Percentiles rank a stretch among this genome's conserved stretches.
Evolutionary conservation across 208 protist genomes (phyloP).

Genomic region (Trypanosoma theileri): DNA sequence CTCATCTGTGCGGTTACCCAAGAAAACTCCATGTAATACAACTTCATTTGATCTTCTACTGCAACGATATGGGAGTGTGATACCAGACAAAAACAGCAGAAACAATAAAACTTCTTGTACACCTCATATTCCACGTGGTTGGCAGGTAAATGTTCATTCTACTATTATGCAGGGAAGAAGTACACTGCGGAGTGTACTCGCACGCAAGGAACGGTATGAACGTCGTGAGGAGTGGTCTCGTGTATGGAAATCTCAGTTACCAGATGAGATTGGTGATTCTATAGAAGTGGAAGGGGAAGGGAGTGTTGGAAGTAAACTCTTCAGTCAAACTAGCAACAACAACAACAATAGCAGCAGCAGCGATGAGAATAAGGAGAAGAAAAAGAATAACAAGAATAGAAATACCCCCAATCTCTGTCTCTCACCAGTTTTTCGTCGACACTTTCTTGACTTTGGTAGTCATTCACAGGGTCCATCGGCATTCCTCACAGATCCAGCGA

Average conservation of each 20-base stretch:
- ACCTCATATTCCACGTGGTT: neutral
- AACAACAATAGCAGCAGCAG: neutral
- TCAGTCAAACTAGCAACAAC: too few relatives aligned
- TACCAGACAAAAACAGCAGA: neutral
- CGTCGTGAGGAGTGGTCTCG: slow-evolving; percentile 13
- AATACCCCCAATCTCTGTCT: neutral
- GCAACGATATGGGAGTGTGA: slow-evolving; percentile 12
- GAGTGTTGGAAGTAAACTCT: too few relatives aligned
- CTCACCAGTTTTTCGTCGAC: slow-evolving; percentile 18
- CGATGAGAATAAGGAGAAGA: neutral
- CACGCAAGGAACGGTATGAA: slow-evolving; percentile 4
- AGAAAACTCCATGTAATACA: neutral
- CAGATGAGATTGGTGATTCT: neutral
- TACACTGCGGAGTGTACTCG: slow-evolving; percentile 9
- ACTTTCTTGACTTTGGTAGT: slow-evolving; percentile 25
- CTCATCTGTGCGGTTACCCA: neutral
- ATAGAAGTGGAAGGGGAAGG: neutral
- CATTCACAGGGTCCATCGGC: neutral
- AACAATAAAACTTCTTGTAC: neutral
- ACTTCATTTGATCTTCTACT: slow-evolving; percentile 14
- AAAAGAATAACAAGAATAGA: neutral
- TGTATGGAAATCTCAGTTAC: neutral
- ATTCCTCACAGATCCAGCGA: slow-evolving; percentile 24
- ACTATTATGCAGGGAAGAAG: neutral
- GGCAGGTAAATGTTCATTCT: slow-evolving; percentile 15